Percentiles rank a stretch among this genome's conserved stretches.
Conservation (phyloP, 176 grass and related monocot genomes). For the Coix lacrymajobi region DNA sequence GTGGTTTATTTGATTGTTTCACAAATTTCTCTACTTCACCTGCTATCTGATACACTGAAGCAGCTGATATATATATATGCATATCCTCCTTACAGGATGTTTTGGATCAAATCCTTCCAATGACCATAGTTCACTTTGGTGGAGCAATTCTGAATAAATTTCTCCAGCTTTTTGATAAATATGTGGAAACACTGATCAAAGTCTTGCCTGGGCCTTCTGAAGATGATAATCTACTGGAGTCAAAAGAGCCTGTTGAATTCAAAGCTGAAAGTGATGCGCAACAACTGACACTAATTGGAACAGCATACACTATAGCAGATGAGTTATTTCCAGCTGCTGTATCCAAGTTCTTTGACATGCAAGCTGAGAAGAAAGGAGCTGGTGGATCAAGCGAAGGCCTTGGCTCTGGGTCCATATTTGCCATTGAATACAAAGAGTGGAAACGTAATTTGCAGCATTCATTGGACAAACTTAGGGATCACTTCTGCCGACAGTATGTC, state of each 20-base stretch:
- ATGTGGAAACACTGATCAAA: slow-evolving; percentile 75
- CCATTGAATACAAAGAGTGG: slow-evolving; percentile 92
- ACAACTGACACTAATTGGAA: slow-evolving; percentile 76
- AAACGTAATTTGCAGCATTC: slow-evolving; percentile 75
- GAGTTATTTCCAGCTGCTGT: slow-evolving; percentile 78
- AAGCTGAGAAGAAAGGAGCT: slow-evolving; percentile 65
- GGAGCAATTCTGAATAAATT: slow-evolving; percentile 80
- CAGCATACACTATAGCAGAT: slow-evolving; percentile 67
- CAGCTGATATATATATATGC: slow-evolving; percentile 29
- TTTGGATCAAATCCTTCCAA: slow-evolving; percentile 87
- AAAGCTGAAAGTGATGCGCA: slow-evolving; percentile 87
- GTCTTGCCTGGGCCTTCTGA: slow-evolving; percentile 75
- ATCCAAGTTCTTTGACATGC: slow-evolving; percentile 62
- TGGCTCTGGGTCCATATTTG: slow-evolving; percentile 40
- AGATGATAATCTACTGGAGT: slow-evolving; percentile 75
- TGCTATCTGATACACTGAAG: not conserved
- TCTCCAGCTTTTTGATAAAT: slow-evolving; percentile 84
- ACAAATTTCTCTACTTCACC: not conserved
- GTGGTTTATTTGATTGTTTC: not conserved
- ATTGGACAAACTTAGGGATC: slow-evolving; percentile 88
- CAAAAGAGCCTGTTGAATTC: slow-evolving; percentile 62
- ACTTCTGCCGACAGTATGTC: slow-evolving; percentile 92
- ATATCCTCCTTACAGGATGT: slow-evolving; percentile 65
- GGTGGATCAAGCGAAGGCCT: slow-evolving; percentile 53
- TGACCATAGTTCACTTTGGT: slow-evolving; percentile 79